Percentiles rank a stretch among this genome's conserved stretches.
Evolutionary conservation across 495 filamentous ascomycete genomes (phyloP).

Genomic region (Lasiosphaeris hirsuta): DNA sequence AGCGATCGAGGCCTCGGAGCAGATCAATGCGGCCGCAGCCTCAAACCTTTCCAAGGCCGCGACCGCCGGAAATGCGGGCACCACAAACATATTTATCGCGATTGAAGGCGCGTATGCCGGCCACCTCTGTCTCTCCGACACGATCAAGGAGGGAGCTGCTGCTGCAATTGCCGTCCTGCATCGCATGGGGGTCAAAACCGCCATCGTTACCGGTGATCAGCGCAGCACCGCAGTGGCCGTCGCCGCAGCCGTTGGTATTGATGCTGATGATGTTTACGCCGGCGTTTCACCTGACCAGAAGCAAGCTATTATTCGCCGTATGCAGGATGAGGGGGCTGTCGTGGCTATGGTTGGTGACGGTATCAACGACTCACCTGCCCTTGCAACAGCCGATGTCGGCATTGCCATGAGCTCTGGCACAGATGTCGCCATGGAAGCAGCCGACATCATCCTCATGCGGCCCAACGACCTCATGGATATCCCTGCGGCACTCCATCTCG

Average conservation of each 20-base stretch:
- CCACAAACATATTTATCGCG: conserved; percentile 86
- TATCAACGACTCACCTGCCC: conserved; percentile 96
- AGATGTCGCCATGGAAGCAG: conserved; percentile 97
- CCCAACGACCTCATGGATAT: conserved; percentile 89
- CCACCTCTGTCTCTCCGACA: conserved; percentile 79
- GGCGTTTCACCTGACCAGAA: conserved; percentile 86
- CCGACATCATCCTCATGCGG: conserved; percentile 92
- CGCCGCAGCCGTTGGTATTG: conserved; percentile 78
- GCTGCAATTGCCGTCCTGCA: conserved; percentile 80
- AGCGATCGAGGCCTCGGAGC: conserved; percentile 52
- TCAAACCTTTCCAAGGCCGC: conserved; percentile 28
- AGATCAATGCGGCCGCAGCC: conserved; percentile 48
- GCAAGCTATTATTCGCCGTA: conserved; percentile 70
- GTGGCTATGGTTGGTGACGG: conserved; percentile 99
- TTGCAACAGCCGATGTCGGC: conserved; percentile 88
- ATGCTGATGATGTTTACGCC: conserved; percentile 68
- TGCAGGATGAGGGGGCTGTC: conserved; percentile 67
- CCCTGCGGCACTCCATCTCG: conserved; percentile 77
- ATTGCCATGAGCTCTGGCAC: conserved; percentile 91
- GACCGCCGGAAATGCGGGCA: conserved; percentile 52
- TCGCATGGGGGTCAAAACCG: conserved; percentile 77
- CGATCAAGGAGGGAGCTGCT: conserved; percentile 81
- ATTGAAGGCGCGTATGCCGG: conserved; percentile 80
- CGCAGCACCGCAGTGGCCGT: conserved; percentile 75
- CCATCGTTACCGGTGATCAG: conserved; percentile 94